Percentiles rank a stretch among this genome's conserved stretches.
Conservation (phyloP, 176 grass and related monocot genomes). For the Aegilops speltoides region DNA sequence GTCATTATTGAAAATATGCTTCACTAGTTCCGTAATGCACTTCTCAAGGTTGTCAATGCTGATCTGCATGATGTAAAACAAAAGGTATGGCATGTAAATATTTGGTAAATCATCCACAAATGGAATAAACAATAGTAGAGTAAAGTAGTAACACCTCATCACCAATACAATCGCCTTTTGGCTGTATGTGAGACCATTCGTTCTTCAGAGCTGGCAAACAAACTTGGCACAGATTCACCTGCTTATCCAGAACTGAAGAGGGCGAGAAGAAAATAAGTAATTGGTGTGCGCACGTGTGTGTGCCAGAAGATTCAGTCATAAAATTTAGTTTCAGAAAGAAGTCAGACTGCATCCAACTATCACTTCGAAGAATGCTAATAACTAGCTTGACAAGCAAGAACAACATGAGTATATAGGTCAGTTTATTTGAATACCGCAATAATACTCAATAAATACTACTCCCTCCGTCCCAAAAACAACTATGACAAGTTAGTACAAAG, state of each 20-base stretch:
- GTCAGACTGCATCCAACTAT: background rate
- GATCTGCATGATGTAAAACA: slow-evolving; percentile 41
- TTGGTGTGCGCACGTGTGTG: background rate
- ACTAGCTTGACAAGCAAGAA: background rate
- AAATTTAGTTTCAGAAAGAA: slow-evolving; percentile 3
- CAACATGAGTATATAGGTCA: background rate
- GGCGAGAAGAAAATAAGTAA: slow-evolving; percentile 2
- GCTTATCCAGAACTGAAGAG: slow-evolving; percentile 49
- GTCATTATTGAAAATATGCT: slow-evolving; percentile 61
- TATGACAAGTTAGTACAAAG: background rate
- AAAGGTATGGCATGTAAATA: background rate
- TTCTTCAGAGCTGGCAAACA: slow-evolving; percentile 71
- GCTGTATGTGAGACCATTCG: slow-evolving; percentile 57
- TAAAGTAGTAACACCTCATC: slow-evolving; percentile 56
- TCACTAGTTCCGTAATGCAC: slow-evolving; percentile 52
- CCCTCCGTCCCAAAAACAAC: background rate
- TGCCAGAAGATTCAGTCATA: slow-evolving; percentile 10
- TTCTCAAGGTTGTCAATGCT: slow-evolving; percentile 60
- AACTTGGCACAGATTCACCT: slow-evolving; percentile 54
- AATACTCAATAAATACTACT: background rate
- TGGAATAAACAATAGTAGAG: slow-evolving; percentile 27
- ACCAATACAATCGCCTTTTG: slow-evolving; percentile 29
- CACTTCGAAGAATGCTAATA: background rate
- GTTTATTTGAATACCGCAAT: background rate
- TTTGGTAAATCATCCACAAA: background rate